Evolutionary conservation across 345 rosid genomes (phyloP), one percentile per base, ranked within the genome.

Genomic region (Melaleuca quinquenervia): DNA sequence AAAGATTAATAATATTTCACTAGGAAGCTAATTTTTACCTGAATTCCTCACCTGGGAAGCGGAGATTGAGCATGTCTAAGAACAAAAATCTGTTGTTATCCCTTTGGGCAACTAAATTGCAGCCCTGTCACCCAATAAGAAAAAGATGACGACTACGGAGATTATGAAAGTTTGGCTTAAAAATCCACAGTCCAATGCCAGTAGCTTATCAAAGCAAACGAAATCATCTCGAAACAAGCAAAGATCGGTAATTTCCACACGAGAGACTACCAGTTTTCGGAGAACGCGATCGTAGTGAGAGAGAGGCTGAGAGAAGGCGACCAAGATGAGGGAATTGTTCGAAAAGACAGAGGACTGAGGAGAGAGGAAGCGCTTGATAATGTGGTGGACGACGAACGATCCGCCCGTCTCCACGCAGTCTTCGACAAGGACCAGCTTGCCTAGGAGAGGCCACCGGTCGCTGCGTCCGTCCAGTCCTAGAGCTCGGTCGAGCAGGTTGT

Each of bases 391-490:
- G 58, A 95, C 92, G 87, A 97, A 95, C 1, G 96, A 88, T 58
- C 94, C 98, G 84, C 95, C 92, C 2, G 98, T 96, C 90, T 96
- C 97, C n/a, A 94, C 97, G 89, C 93, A 89, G 89, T 97, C 99
- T 80, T 95, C 94, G 60, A 97, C 87, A 29, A 92, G 49, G 50
- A 97, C 88, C 26, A 92, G 89, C 85, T 92, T 91, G 14, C 95
- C 93, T 53, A 85, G 86, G 50, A 96, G 88, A 5, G 95, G 89
- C 90, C 93, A 91, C 82, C 84, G 50, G 51, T 88, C 92, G 27
- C 84, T 24, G 83, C 84, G 85, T 84, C 92, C 85, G 64, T 93
- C 92, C n/a, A 95, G 85, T 14, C 96, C 96, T 75, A 96, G 76
- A 8, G 98, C 95, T 89, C 90, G 87, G 80, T 96, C 98, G 15